Evolutionary conservation across 495 filamentous ascomycete genomes (phyloP).

Genomic region (Aspergillus saccharolyticus): DNA sequence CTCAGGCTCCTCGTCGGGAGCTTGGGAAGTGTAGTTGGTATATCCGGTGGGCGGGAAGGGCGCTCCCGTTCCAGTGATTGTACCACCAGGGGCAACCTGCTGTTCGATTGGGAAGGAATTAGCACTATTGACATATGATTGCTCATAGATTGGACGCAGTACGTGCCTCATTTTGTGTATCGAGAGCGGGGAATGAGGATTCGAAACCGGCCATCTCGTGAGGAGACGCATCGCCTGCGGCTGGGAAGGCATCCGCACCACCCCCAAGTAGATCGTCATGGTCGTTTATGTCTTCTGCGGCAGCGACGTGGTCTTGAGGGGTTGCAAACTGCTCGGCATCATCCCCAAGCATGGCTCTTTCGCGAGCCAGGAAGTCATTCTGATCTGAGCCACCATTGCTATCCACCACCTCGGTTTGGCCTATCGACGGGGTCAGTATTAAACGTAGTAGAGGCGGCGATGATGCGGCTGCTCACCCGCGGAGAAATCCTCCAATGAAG

Average conservation of each 20-base stretch:
- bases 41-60: slow-evolving; percentile 60
- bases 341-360: slow-evolving; percentile 82
- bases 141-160: not conserved
- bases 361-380: slow-evolving; percentile 82
- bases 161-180: slow-evolving; percentile 73
- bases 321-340: slow-evolving; percentile 89
- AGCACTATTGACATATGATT: slow-evolving; percentile 15
- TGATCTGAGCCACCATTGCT: slow-evolving; percentile 42
- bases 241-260: slow-evolving; percentile 43
- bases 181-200: slow-evolving; percentile 80
- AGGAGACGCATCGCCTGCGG: slow-evolving; percentile 26
- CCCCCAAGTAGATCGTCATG: slow-evolving; percentile 75
- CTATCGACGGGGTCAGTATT: slow-evolving; percentile 37
- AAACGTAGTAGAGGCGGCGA: slow-evolving; percentile 2
- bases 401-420: slow-evolving; percentile 53
- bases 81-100: slow-evolving; percentile 80
- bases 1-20: slow-evolving; percentile 75
- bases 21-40: slow-evolving; percentile 41
- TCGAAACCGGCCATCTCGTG: slow-evolving; percentile 72
- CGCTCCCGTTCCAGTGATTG: slow-evolving; percentile 78
- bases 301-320: slow-evolving; percentile 61
- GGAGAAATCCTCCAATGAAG: slow-evolving; percentile 92
- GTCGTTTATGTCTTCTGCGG: slow-evolving; percentile 44
- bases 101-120: slow-evolving; percentile 33
- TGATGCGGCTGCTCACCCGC: slow-evolving; percentile 57